phyloP scores from a whole-genome alignment of 2,329 filamentous ascomycete species.

The Aspergillus glaucus region DNA sequence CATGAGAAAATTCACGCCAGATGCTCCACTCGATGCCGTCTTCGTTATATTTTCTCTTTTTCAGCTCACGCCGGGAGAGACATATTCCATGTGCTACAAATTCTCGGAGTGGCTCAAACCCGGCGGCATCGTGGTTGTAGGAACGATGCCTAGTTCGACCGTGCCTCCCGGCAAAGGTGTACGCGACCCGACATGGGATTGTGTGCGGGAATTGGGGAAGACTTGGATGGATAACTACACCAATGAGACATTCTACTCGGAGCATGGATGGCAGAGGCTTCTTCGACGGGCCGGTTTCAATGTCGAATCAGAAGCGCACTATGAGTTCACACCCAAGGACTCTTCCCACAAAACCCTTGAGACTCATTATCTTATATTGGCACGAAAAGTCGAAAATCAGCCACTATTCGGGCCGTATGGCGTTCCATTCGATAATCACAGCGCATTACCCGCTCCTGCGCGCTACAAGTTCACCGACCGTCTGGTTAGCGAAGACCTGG shows the following conservation, averaged over 20 bases:
- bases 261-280: background rate
- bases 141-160: constrained; percentile 4
- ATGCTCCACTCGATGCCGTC: constrained; percentile 6
- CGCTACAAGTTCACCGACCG: background rate
- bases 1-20: constrained; percentile 10
- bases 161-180: background rate
- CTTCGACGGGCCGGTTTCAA: background rate
- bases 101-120: constrained; percentile 10
- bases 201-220: constrained; percentile 1
- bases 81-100: constrained; percentile 4
- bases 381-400: background rate
- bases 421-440: background rate
- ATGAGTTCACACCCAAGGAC: background rate
- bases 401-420: constrained; percentile 1
- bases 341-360: background rate
- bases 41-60: constrained; percentile 11
- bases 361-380: constrained; percentile 1
- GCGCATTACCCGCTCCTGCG: too few species aligned
- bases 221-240: constrained; percentile 8
- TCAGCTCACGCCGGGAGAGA: constrained; percentile 8
- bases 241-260: constrained; percentile 3
- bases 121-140: constrained; percentile 8
- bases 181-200: constrained; percentile 11
- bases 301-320: background rate
- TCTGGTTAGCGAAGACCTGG: background rate